Base-by-base conservation (phyloP, 257 asterid species). In the Marsdenia floribunda region DNA sequence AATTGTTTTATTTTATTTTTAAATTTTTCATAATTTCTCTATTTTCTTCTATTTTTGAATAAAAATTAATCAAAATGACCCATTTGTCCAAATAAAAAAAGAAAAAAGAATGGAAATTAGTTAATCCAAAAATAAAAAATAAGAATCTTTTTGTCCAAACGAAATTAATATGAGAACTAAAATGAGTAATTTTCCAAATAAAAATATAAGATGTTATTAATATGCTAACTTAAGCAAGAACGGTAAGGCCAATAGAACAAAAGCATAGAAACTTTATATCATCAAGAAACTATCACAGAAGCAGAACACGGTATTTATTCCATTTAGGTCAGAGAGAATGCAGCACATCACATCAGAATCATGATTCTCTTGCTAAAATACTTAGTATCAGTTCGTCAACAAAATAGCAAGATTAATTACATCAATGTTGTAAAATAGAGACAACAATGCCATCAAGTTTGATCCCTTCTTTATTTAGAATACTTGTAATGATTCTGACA, bases 391-490 rank as follows among this genome's bases (percentile, higher is more conserved):
- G 60, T 57, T 15, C 15, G 21, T 70, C 55, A 65, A 24, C 47
- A 24, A 63, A 38, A 22, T 21, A 65, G 72, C 15, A 55, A 52
- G 73, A 37, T 22, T n/a, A 66, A 64, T 24, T 65, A 65, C 29
- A 69, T 47, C 70, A 55, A 21, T 4, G 16, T 54, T 24, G 49
- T 19, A 76, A 29, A 11, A 33, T 6, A 54, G 57, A 35, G 60
- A 26, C 29, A 13, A 26, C 13, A 58, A 46, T 35, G 58, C 69
- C 37, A 70, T 46, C 29, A 22, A 63, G 52, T 70, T 26, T 22
- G 49, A 59, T 46, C 71, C 35, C 19, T 21, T 33, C 58, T 57
- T 78, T 78, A 72, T 73, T 73, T 29, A 29, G 37, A 33, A 16
- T 19, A 46, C 16, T 46, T 22, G 33, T 35, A 72, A 19, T 37